Evolutionary conservation across 305 asterid species (phyloP).

Genomic region (Fraxinus velutina): DNA sequence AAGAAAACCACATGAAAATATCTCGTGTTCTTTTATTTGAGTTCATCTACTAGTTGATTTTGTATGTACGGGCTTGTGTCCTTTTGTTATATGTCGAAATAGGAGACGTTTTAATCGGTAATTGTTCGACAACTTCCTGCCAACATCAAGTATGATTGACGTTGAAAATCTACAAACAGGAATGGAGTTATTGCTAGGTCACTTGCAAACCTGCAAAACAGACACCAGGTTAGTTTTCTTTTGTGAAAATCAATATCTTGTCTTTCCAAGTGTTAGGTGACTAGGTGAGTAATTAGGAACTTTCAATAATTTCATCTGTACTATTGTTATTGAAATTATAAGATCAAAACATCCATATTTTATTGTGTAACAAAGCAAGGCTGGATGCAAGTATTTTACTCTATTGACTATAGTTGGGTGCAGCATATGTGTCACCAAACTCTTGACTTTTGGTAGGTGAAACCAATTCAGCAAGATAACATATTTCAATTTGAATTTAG

Average conservation of each 20-base stretch:
- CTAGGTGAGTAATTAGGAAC: neutral
- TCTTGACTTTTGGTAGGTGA: constrained; percentile 20
- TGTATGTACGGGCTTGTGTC: neutral
- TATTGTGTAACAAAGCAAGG: neutral
- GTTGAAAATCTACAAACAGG: neutral
- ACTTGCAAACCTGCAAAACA: neutral
- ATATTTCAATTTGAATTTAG: neutral
- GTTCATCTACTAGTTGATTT: constrained; percentile 14
- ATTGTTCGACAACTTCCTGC: neutral
- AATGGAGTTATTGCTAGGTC: neutral
- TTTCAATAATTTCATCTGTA: neutral
- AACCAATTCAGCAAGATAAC: constrained; percentile 12
- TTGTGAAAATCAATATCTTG: neutral
- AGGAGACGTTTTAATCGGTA: neutral
- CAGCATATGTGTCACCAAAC: neutral
- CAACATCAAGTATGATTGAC: neutral
- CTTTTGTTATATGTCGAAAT: no score
- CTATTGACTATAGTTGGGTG: neutral
- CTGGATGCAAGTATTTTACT: neutral
- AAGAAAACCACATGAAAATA: neutral
- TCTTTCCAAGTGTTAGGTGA: neutral
- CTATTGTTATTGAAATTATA: neutral
- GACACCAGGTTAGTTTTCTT: neutral
- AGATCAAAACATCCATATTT: neutral
- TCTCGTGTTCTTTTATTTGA: neutral